phyloP scores from a whole-genome alignment of 176 grass and related monocot species.

The Dactylis glomerata region DNA sequence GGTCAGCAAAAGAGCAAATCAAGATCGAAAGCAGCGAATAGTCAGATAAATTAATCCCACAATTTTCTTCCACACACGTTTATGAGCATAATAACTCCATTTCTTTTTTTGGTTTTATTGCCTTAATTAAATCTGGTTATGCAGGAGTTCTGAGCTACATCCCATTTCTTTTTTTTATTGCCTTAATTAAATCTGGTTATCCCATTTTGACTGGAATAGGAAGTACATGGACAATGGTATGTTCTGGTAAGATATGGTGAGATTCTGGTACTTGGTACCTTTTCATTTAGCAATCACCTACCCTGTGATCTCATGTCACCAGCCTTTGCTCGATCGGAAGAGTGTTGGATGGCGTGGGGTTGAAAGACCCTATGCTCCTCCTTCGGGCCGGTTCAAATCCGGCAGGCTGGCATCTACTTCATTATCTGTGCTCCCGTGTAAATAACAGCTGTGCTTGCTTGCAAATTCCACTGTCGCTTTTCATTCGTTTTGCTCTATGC shows the following conservation, averaged over 20 bases:
- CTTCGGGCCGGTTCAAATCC: constrained; percentile 11
- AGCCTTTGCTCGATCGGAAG: constrained; percentile 8
- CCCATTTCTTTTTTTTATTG: not conserved
- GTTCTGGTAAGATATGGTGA: not conserved
- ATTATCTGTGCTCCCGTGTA: not conserved
- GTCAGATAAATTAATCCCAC: not conserved
- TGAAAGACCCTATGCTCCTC: not conserved
- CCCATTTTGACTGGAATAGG: not conserved
- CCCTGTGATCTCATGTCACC: not conserved
- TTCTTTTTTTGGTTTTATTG: not conserved
- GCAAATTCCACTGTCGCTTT: not conserved
- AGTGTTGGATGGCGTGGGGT: constrained; percentile 15
- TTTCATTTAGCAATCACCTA: not conserved
- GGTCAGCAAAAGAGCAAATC: not conserved
- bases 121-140: too few relatives aligned
- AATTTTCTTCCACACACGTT: not conserved
- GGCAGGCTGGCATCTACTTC: not conserved
- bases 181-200: too few relatives aligned
- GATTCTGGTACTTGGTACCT: not conserved
- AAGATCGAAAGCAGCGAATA: not conserved
- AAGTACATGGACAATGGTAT: not conserved
- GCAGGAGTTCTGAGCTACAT: too few relatives aligned
- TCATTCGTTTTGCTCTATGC: not conserved
- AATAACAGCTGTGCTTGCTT: not conserved
- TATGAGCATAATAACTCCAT: not conserved